Evolutionary conservation across 179 eudicot species (phyloP).

Genomic region (Gypsophila paniculata): DNA sequence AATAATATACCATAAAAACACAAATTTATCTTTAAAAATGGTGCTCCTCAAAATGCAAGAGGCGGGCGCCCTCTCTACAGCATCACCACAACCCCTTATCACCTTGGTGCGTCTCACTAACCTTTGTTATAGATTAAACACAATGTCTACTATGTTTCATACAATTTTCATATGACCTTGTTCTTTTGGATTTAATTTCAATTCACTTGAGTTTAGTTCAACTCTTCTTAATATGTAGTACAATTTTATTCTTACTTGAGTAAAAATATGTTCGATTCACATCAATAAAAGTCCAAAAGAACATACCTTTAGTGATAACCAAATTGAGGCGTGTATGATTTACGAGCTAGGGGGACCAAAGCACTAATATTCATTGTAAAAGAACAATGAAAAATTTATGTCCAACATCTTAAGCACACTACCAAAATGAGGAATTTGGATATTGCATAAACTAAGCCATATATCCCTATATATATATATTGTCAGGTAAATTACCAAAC

Average conservation of each 20-base stretch:
- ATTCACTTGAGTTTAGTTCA: too few species aligned
- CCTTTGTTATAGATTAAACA: background rate
- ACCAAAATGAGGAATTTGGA: slow-evolving; percentile 8
- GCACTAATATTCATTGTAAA: background rate
- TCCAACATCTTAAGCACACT: background rate
- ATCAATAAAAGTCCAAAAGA: too few species aligned
- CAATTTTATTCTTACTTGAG: too few species aligned
- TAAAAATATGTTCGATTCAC: too few species aligned
- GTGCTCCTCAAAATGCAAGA: too few species aligned
- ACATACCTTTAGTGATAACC: background rate
- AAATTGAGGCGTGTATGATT: background rate
- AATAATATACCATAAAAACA: too few species aligned
- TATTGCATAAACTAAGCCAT: background rate
- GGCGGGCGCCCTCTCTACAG: too few species aligned
- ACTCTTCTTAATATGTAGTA: too few species aligned
- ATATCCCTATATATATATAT: too few species aligned
- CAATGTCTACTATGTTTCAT: background rate
- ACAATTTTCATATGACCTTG: too few species aligned
- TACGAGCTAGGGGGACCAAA: background rate
- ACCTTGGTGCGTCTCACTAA: background rate
- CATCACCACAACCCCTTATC: too few species aligned
- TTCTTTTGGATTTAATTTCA: background rate
- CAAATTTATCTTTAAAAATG: too few species aligned
- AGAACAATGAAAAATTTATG: background rate
- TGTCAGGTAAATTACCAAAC: background rate